phyloP scores from a whole-genome alignment of 805 yeast species.

The Scheffersomyces coipomensis region DNA sequence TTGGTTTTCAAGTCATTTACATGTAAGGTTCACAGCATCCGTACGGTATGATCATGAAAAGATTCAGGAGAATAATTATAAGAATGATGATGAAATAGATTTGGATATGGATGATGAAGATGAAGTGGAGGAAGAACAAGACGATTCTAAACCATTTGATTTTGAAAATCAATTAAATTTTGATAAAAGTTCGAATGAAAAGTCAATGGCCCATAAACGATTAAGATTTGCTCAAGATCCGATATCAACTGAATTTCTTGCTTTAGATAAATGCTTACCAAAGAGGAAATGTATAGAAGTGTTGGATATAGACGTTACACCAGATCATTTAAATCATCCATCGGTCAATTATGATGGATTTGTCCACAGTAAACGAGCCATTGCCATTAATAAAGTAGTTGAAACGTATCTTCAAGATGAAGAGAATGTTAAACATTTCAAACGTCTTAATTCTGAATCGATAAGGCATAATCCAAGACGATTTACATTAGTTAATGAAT shows the following conservation, averaged over 20 bases:
- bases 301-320: slow-evolving; percentile 38
- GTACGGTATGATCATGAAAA: slow-evolving; percentile 36
- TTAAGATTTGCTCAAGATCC: background rate
- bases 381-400: slow-evolving; percentile 34
- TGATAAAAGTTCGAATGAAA: slow-evolving; percentile 9
- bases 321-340: slow-evolving; percentile 11
- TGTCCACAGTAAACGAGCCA: slow-evolving; percentile 28
- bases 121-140: background rate
- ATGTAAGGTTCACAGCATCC: slow-evolving; percentile 65
- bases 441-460: slow-evolving; percentile 7
- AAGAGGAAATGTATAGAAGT: slow-evolving; percentile 57
- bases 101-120: slow-evolving; percentile 18
- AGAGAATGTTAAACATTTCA: slow-evolving; percentile 10
- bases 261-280: slow-evolving; percentile 84
- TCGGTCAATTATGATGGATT: slow-evolving; percentile 13
- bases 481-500: slow-evolving; percentile 15
- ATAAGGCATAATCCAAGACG: slow-evolving; percentile 12
- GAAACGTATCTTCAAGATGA: slow-evolving; percentile 23
- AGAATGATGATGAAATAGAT: slow-evolving; percentile 13
- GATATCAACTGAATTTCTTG: slow-evolving; percentile 53
- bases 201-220: background rate
- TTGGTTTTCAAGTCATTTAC: slow-evolving; percentile 93
- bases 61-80: background rate
- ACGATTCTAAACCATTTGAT: background rate
- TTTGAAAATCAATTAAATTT: slow-evolving; percentile 20